Evolutionary conservation across 352 stramenopile species (phyloP).

Genomic region (Pythium dissotocum): DNA sequence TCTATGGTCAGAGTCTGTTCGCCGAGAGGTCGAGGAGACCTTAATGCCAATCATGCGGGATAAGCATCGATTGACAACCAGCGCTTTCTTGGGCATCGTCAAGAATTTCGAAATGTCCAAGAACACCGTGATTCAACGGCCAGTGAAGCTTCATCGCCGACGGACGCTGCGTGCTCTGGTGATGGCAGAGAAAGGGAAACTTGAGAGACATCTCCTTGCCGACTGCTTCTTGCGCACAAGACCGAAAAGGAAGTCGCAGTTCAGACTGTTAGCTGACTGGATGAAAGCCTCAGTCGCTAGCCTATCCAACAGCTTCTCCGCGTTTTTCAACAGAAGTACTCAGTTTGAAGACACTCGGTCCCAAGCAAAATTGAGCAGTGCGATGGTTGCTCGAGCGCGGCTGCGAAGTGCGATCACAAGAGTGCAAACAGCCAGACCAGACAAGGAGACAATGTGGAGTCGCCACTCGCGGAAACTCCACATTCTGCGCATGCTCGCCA

Average conservation of each 20-base stretch:
- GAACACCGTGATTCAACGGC: slow-evolving; percentile 33
- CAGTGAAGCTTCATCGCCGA: slow-evolving; percentile 29
- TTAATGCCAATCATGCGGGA: slow-evolving; percentile 31
- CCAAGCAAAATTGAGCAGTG: background rate
- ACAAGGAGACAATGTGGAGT: slow-evolving; percentile 18
- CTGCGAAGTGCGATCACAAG: slow-evolving; percentile 1
- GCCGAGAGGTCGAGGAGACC: slow-evolving; percentile 36
- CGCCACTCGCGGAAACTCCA: slow-evolving; percentile 11
- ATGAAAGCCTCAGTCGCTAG: slow-evolving; percentile 40
- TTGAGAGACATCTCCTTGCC: slow-evolving; percentile 7
- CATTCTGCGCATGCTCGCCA: slow-evolving; percentile 15
- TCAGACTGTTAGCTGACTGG: background rate
- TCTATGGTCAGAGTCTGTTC: slow-evolving; percentile 45
- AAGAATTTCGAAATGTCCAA: slow-evolving; percentile 21
- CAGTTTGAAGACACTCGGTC: background rate
- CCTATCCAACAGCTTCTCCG: slow-evolving; percentile 63
- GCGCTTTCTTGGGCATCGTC: slow-evolving; percentile 12
- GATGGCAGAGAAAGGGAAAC: slow-evolving; percentile 20
- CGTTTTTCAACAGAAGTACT: slow-evolving; percentile 42
- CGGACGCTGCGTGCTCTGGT: slow-evolving; percentile 1
- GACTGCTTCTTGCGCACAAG: background rate
- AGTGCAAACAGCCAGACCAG: background rate
- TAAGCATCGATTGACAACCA: slow-evolving; percentile 8
- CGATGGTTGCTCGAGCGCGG: background rate
- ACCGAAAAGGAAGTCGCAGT: background rate